Evolutionary conservation across 1,284 basidiomycete species (phyloP).

Genomic region (Rhodotorula glutinis): DNA sequence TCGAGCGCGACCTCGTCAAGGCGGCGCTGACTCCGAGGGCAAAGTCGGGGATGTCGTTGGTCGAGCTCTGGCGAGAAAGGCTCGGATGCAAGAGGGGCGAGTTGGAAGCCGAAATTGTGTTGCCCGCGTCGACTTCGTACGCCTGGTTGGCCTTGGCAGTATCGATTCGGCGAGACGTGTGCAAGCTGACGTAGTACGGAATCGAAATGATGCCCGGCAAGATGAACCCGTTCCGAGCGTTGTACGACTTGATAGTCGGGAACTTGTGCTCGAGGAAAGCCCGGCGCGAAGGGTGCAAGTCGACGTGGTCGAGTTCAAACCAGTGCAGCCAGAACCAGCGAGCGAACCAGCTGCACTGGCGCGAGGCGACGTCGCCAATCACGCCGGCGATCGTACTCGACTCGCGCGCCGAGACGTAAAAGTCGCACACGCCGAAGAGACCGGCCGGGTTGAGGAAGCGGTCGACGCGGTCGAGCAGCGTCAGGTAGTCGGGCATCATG

Average conservation of each 20-base stretch:
- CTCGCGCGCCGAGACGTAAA: conserved; percentile 68
- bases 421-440: conserved; percentile 70
- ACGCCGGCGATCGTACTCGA: conserved; percentile 55
- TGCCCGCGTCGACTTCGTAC: conserved; percentile 69
- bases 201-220: conserved; percentile 67
- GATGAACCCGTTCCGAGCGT: conserved; percentile 62
- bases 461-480: conserved; percentile 60
- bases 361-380: conserved; percentile 63
- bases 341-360: conserved; percentile 68
- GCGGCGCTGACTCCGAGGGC: conserved; percentile 23
- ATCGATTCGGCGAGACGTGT: conserved; percentile 48
- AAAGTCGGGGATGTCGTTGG: conserved; percentile 27
- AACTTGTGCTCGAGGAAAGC: conserved; percentile 79
- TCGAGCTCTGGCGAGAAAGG: not conserved
- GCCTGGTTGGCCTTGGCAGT: conserved; percentile 61
- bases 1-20: conserved; percentile 43
- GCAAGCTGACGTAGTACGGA: conserved; percentile 59
- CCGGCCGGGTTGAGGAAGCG: conserved; percentile 67
- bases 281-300: conserved; percentile 60
- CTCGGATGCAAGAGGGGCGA: conserved; percentile 48
- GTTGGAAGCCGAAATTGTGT: conserved; percentile 55
- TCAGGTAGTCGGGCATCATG: conserved; percentile 37
- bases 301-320: conserved; percentile 76
- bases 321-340: conserved; percentile 59
- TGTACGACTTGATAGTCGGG: conserved; percentile 56